A percentile compares a stretch with the other conserved stretches of the same genome.
Evolutionary conservation across 129 eudicot genomes (phyloP).

Genomic region (Ambrosia artemisiifolia): DNA sequence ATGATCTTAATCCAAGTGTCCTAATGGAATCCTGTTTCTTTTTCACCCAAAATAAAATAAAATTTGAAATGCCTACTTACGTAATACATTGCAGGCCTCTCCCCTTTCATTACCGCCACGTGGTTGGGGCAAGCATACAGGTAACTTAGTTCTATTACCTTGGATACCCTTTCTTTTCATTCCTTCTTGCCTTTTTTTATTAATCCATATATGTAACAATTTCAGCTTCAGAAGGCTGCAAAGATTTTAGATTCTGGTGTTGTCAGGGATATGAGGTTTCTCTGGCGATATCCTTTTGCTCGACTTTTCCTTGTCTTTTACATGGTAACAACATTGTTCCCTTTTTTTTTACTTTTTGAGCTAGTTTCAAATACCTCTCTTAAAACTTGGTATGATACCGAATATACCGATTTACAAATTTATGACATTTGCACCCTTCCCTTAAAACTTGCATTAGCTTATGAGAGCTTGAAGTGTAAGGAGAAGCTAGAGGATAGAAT

Average conservation of each 20-base stretch:
- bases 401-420: no score
- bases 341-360: background rate
- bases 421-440: no score
- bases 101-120: conserved; percentile 90
- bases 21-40: background rate
- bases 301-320: conserved; percentile 77
- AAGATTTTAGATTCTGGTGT: conserved; percentile 88
- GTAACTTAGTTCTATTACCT: conserved; percentile 36
- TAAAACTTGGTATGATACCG: no score
- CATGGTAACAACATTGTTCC: conserved; percentile 49
- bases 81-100: conserved; percentile 70
- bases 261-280: conserved; percentile 87
- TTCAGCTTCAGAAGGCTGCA: conserved; percentile 96
- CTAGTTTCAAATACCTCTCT: no score
- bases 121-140: conserved; percentile 90
- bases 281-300: conserved; percentile 96
- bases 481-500: no score
- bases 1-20: conserved; percentile 4
- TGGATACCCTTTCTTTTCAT: background rate
- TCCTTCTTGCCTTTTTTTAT: conserved; percentile 11
- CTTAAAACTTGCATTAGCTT: no score
- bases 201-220: conserved; percentile 3
- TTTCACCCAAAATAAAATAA: background rate
- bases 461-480: no score
- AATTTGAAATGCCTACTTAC: background rate